phyloP scores from a whole-genome alignment of 495 filamentous ascomycete genomes.

The Letharia columbiana region DNA sequence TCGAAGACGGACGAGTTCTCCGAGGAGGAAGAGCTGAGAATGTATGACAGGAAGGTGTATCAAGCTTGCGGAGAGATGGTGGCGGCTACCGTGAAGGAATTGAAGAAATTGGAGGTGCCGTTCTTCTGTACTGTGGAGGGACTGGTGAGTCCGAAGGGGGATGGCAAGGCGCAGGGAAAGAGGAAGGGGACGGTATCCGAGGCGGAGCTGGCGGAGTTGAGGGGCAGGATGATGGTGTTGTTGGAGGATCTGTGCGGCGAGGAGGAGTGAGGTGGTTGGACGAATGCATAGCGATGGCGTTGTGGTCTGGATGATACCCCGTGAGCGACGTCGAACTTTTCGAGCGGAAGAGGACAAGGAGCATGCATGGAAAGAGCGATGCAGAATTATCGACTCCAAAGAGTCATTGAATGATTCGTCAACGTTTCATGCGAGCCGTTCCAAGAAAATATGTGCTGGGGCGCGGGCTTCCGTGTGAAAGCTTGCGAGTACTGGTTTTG shows the following conservation, averaged over 20 bases:
- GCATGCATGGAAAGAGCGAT: too few relatives aligned
- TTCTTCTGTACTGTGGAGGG: constrained; percentile 50
- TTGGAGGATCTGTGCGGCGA: constrained; percentile 52
- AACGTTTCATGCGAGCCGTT: too few relatives aligned
- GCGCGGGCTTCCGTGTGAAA: too few relatives aligned
- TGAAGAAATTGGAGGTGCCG: constrained; percentile 52
- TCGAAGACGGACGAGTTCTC: not conserved
- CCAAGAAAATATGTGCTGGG: too few relatives aligned
- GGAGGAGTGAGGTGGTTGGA: constrained; percentile 24
- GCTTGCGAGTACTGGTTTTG: too few relatives aligned
- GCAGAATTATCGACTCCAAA: too few relatives aligned
- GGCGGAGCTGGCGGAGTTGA: constrained; percentile 43
- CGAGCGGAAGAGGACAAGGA: too few relatives aligned
- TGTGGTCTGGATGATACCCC: constrained; percentile 10
- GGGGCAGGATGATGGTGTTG: constrained; percentile 52
- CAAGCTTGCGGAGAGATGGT: constrained; percentile 52
- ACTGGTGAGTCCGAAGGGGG: constrained; percentile 25
- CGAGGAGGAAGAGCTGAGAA: constrained; percentile 45
- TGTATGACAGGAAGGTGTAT: constrained; percentile 48
- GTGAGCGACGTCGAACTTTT: not conserved
- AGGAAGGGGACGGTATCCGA: constrained; percentile 32
- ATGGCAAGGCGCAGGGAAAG: not conserved
- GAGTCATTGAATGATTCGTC: too few relatives aligned
- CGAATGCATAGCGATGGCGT: constrained; percentile 3
- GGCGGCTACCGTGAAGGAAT: constrained; percentile 44